Evolutionary conservation across 306 rosid species (phyloP), one percentile per base, ranked within the genome.

Genomic region (Trifolium fragiferum): DNA sequence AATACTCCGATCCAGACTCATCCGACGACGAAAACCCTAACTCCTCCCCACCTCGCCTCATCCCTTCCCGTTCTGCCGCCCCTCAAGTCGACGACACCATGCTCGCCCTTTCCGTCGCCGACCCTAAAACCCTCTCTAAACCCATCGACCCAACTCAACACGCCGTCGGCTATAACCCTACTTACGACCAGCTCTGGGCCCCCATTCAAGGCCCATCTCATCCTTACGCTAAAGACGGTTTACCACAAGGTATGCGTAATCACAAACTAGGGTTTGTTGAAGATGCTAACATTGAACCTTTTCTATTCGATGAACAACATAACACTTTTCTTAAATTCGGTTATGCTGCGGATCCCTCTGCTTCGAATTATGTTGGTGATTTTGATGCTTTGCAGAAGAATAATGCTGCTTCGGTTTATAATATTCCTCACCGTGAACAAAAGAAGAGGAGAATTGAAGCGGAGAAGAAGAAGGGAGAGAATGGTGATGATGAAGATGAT

Each of bases 191-290:
- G 81, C 93, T 95, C 6, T 92, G 98, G 93, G 90, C 99, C 13
- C 99, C 99, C 12, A 83, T 95, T 54, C 73, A 76, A 18, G 99
- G 99, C 58, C 99, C 98, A 0, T 82, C 99, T 1, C 99, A 95
- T 32, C 99, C 99, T 1, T 95, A 87, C 77, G 96, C 97, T 19
- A 95, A 90, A 72, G 99, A 95, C 46, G 97, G 98, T 72, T 82
- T 92, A 32, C 96, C 97, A 25, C 96, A 92, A 51, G 98, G 99
- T 8, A 87, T 92, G 89, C 98, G 98, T 64, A 95, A 95, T 83
- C 98, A 95, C 88, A 95, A 92, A 82, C 92, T 92, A 2, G 99
- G 97, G 47, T 92, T 92, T 38, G 97, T 95, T 0, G 99, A 95
- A 43, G 92, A 92, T 41, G 99, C 99, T 13, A 63, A 96, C 25